These are phyloP conservation scores for Cucumis sativus DNA, from an alignment of 306 rosid species.

Conservation along the genomic window DNA sequence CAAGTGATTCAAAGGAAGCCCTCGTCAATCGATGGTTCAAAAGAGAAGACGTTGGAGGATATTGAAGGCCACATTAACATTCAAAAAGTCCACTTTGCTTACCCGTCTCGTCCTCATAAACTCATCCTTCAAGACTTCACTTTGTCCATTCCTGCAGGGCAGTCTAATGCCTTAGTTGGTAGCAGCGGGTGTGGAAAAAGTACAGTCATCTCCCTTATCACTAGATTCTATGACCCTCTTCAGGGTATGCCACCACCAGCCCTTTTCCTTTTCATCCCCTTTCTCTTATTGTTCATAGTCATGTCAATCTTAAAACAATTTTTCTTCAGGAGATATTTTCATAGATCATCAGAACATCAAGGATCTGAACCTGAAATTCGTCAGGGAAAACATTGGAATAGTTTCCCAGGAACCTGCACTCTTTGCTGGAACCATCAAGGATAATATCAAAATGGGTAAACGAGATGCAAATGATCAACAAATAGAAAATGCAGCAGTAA, in stretches of 20 bases:
- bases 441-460: constrained; percentile 64
- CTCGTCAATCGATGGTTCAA: constrained; percentile 26
- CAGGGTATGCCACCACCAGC: constrained; percentile 27
- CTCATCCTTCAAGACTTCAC: constrained; percentile 53
- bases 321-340: constrained; percentile 47
- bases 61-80: constrained; percentile 48
- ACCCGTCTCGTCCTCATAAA: constrained; percentile 69
- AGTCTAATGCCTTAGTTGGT: constrained; percentile 71
- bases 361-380: constrained; percentile 61
- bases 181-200: constrained; percentile 96
- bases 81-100: constrained; percentile 42
- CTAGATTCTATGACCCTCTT: constrained; percentile 67
- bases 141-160: constrained; percentile 65
- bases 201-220: constrained; percentile 62
- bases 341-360: constrained; percentile 52
- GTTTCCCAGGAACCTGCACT: constrained; percentile 83
- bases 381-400: constrained; percentile 53
- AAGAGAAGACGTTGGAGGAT: constrained; percentile 24
- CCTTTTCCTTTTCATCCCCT: neutral
- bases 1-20: constrained; percentile 68
- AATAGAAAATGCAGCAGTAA: constrained; percentile 44
- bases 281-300: neutral
- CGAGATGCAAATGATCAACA: constrained; percentile 57
- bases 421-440: constrained; percentile 57
- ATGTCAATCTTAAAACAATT: neutral